A percentile compares a stretch with the other conserved stretches of the same genome.
Evolutionary conservation across 106 monocot genomes (phyloP).

Genomic region (Dendrobium catenatum): DNA sequence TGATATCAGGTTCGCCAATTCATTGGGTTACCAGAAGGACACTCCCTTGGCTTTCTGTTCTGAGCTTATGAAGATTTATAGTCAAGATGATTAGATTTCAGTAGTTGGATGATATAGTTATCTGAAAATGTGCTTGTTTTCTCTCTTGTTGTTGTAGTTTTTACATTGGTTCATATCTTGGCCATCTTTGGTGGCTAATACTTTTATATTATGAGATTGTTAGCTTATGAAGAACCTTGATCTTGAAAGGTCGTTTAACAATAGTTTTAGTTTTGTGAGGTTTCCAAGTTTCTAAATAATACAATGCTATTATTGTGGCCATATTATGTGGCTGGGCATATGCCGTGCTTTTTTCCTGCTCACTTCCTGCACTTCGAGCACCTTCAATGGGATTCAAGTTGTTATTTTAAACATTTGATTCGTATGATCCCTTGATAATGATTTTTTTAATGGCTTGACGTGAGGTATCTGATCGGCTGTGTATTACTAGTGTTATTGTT

Average conservation of each 20-base stretch:
- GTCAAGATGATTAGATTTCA: conserved; percentile 20
- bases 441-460: too few species aligned
- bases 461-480: too few species aligned
- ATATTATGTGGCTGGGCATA: too few species aligned
- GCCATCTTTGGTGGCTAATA: too few species aligned
- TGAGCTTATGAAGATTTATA: conserved; percentile 58
- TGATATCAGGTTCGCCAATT: conserved; percentile 54
- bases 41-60: conserved; percentile 32
- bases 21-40: conserved; percentile 58
- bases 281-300: too few species aligned
- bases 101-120: background rate
- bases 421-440: too few species aligned
- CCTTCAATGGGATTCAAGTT: too few species aligned
- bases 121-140: background rate
- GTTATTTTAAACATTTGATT: too few species aligned
- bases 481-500: too few species aligned
- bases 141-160: background rate
- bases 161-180: background rate
- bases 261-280: background rate
- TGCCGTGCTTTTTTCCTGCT: too few species aligned
- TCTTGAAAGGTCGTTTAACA: background rate
- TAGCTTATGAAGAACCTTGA: background rate
- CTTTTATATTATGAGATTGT: background rate
- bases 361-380: too few species aligned
- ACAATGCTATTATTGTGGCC: too few species aligned